Percentiles rank a stretch among this genome's conserved stretches.
These are phyloP conservation scores for Mycena rebaudengoi DNA, from an alignment of 768 basidiomycete species.

Conservation along the genomic window DNA sequence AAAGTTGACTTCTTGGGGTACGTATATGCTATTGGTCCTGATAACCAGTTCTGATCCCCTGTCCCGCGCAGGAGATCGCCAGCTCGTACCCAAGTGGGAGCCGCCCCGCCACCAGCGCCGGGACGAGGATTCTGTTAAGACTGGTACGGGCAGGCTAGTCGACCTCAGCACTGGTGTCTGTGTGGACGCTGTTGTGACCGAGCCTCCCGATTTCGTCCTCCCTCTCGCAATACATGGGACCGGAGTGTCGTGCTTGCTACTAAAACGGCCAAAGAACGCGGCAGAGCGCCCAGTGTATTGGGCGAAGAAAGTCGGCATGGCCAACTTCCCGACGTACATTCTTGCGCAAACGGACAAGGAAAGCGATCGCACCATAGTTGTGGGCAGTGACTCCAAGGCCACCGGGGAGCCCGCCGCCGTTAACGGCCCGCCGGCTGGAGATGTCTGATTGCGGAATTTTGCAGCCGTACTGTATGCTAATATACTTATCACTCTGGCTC, in stretches of 20 bases:
- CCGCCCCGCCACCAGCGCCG: neutral
- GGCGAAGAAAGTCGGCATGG: constrained; percentile 30
- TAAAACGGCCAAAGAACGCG: constrained; percentile 20
- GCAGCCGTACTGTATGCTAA: no score
- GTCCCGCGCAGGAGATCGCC: neutral
- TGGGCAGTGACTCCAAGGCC: no score
- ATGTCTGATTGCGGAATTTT: no score
- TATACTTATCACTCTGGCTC: no score
- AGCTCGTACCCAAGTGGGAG: neutral
- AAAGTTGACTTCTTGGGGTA: neutral
- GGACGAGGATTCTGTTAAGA: neutral
- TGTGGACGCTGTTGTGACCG: neutral
- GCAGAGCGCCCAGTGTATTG: neutral
- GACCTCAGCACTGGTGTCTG: neutral
- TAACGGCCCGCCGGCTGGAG: no score
- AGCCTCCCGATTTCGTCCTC: neutral
- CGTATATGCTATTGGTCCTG: neutral
- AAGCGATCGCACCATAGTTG: no score
- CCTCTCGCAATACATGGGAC: constrained; percentile 1
- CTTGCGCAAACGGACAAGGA: constrained; percentile 26
- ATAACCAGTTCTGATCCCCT: neutral
- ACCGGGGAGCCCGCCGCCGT: no score
- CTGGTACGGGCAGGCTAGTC: neutral
- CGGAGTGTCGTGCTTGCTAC: constrained; percentile 29
- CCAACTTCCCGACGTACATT: constrained; percentile 30